Conservation (phyloP, 2,329 filamentous ascomycete genomes). For the Xylariaceae sp. region DNA sequence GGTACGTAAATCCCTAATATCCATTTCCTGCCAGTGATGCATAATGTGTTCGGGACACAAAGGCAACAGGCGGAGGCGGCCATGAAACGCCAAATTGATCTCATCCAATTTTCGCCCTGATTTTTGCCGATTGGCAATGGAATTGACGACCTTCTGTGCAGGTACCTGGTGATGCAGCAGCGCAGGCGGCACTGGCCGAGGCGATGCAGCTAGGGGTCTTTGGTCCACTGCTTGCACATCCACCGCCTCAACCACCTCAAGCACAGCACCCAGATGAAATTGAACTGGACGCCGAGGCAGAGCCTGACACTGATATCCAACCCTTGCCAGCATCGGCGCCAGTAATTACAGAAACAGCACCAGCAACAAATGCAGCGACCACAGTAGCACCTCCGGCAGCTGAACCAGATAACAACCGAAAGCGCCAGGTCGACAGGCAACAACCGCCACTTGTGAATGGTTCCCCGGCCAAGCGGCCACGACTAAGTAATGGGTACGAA, state of each 20-base stretch:
- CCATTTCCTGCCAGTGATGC: constrained; percentile 15
- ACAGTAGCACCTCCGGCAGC: constrained; percentile 27
- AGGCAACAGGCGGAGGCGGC: constrained; percentile 13
- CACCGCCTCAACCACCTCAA: constrained; percentile 31
- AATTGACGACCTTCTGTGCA: constrained; percentile 43
- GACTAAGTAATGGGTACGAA: constrained; percentile 60
- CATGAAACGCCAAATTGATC: constrained; percentile 19
- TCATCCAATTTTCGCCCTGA: constrained; percentile 23
- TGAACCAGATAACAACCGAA: constrained; percentile 44
- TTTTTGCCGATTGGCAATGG: constrained; percentile 33
- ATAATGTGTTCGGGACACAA: constrained; percentile 18
- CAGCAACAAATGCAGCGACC: constrained; percentile 18
- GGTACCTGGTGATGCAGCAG: constrained; percentile 44
- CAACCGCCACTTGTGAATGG: constrained; percentile 48
- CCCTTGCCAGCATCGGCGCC: constrained; percentile 36
- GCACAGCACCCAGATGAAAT: constrained; percentile 31
- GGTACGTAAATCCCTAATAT: constrained; percentile 36
- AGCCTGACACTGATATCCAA: constrained; percentile 25
- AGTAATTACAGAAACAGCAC: constrained; percentile 1
- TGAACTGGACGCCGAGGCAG: constrained; percentile 29
- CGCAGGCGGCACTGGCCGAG: constrained; percentile 42
- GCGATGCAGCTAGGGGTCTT: constrained; percentile 51
- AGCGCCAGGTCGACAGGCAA: constrained; percentile 45
- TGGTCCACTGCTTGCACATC: constrained; percentile 49
- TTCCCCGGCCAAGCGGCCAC: constrained; percentile 55